Evolutionary conservation across 139 green algal genomes (phyloP), one percentile per base, ranked within the genome.

Genomic region (Closterium sp.): DNA sequence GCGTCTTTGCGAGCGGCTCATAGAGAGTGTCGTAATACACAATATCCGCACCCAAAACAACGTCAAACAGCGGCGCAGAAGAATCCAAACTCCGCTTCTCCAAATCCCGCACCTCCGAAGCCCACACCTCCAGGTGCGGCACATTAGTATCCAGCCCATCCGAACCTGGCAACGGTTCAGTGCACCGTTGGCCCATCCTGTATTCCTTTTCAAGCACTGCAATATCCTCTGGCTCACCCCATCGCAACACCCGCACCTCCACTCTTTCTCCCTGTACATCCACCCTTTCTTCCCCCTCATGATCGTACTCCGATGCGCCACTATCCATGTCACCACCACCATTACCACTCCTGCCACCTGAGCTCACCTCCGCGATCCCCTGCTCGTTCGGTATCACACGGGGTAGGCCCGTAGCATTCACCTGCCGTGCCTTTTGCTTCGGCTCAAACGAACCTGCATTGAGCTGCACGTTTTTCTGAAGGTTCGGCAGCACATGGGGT

Each of bases 21-120:
- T 93, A 93, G 9, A 93, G 88, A 31, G 86, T 91, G 31, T 93
- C 90, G 38, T 93, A 93, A 17, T 93, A 93, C n/a, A 93, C 84
- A 29, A 93, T 84, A 30, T 93, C 90, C 28, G 90, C 32, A 2
- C 79, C 90, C 31, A 93, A 30, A 70, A 93, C 70, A 29, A 93
- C n/a, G n/a, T 93, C 90, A 50, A 93, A 34, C 19, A 31, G 50
- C 50, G 50, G 50, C 13, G 50, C 17, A 73, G 50, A 73, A 27
- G 50, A 22, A 21, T 73, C 50, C 50, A 22, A 73, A 73, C 50
- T 4, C 50, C 13, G 10, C 13, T 9, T 11, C 13, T 73, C 50
- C 9, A 10, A 73, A 73, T 17, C 9, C 17, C 17, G 9, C 50
- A 73, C 50, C 13, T 27, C 50, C 50, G 17, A 73, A 73, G 24